Evolutionary conservation across 164 flowering plant genomes (phyloP).

Genomic region (Umbellularia californica): DNA sequence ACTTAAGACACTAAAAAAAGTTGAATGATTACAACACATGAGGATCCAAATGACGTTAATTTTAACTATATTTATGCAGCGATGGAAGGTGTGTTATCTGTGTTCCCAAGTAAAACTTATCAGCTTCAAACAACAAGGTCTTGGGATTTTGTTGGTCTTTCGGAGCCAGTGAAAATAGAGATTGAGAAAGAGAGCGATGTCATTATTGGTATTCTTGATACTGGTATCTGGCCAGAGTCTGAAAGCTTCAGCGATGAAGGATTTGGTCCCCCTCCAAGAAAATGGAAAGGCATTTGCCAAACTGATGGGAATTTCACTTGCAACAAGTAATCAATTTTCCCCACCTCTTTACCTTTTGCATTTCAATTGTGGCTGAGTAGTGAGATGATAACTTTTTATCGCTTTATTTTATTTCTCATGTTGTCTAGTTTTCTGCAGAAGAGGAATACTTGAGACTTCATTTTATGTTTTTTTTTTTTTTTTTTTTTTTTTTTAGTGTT

Average conservation of each 20-base stretch:
- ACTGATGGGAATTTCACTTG: constrained; percentile 37
- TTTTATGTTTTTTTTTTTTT: background rate
- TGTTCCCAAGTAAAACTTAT: constrained; percentile 26
- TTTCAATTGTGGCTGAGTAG: background rate
- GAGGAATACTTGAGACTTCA: too few species aligned
- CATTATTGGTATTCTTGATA: constrained; percentile 45
- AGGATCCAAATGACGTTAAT: background rate
- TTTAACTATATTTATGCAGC: constrained; percentile 12
- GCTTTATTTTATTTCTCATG: too few species aligned
- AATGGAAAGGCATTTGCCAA: constrained; percentile 61
- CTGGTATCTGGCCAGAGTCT: constrained; percentile 59
- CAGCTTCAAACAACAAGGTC: constrained; percentile 52
- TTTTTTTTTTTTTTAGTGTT: too few species aligned
- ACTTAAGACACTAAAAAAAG: too few species aligned
- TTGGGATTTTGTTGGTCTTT: constrained; percentile 54
- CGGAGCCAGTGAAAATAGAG: constrained; percentile 16
- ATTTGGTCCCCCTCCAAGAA: constrained; percentile 59
- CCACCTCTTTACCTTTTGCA: too few species aligned
- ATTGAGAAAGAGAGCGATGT: constrained; percentile 34
- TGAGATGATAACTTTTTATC: too few species aligned
- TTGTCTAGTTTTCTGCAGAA: too few species aligned
- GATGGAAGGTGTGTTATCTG: constrained; percentile 45
- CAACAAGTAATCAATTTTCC: constrained; percentile 43
- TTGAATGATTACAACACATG: too few species aligned
- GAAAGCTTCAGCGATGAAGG: constrained; percentile 43